Base-by-base conservation (phyloP, 257 asterid species). In the Solanum arcanum region DNA sequence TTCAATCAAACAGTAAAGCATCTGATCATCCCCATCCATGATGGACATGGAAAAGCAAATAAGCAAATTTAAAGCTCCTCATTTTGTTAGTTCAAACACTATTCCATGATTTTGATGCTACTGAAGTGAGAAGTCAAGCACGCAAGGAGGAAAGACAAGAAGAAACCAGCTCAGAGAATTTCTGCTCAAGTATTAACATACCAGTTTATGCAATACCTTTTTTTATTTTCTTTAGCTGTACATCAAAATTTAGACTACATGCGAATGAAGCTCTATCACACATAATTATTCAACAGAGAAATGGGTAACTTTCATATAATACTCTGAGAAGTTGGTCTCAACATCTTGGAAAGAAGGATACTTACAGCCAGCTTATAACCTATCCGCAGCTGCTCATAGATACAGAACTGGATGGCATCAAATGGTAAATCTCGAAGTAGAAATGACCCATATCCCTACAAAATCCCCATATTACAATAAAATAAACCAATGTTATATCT, bases 301-400 rank as follows among this genome's bases (percentile, higher is more conserved):
- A 47, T 49, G 69, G 85, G 1, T 49, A 49, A 49, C 69, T 31
- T 81, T 49, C 66, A 56, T 15, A 78, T 1, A 52, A 49, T 18
- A 85, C 68, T 85, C 68, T 85, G 87, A 68, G 35, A 84, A 85
- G 29, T 20, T 85, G 68, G 35, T 20, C 56, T 23, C 74, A 46
- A 64, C 29, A 9, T 83, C 25, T 56, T 52, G 27, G 59, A 75
- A 86, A 70, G 39, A 47, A 83, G 88, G 88, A 85, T 23, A 88
- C 93, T 93, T 93, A 97, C 99, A 29, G 98, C 99, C 87, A 91
- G 88, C 89, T 95, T 97, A 91, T 97, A 97, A 83, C 98, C 99
- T 72, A 97, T 89, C 86, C 98, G 97, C 84, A 97, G 93, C 89
- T 97, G 99, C 90, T 97, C 99, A 52, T 95, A 97, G 90, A 95